Evolutionary conservation across 257 asterid species (phyloP).

Genomic region (Echites panduratus): DNA sequence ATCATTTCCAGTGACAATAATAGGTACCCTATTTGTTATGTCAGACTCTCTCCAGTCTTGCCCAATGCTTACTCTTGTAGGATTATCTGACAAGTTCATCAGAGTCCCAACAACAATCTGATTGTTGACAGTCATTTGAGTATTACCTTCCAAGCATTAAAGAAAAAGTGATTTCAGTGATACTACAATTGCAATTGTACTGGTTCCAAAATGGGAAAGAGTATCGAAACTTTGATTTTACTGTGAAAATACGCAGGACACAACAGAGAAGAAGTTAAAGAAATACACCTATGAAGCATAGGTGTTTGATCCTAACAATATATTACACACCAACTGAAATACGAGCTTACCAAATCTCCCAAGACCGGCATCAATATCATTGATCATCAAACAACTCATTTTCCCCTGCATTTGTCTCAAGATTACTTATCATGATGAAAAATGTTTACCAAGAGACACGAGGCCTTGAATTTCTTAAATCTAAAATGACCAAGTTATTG

Average conservation of each 20-base stretch:
- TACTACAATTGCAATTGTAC: conserved; percentile 16
- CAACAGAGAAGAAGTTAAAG: conserved; percentile 7
- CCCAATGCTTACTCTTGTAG: conserved; percentile 90
- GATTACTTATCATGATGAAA: conserved; percentile 8
- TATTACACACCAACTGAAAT: background rate
- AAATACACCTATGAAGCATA: background rate
- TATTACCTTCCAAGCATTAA: conserved; percentile 46
- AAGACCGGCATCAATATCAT: conserved; percentile 94
- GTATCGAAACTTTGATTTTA: background rate
- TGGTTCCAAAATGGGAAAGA: conserved; percentile 7
- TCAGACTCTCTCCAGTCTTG: conserved; percentile 87
- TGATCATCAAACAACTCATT: conserved; percentile 93
- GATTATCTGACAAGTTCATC: conserved; percentile 88
- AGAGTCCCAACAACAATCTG: conserved; percentile 90
- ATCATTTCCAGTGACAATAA: conserved; percentile 90
- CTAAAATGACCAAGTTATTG: background rate
- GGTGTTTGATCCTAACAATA: background rate
- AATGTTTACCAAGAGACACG: background rate
- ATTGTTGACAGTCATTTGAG: conserved; percentile 93
- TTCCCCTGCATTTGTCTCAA: conserved; percentile 60
- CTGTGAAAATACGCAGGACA: background rate
- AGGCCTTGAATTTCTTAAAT: background rate
- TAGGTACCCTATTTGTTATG: conserved; percentile 63
- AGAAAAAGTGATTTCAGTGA: conserved; percentile 12
- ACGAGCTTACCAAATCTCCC: conserved; percentile 84